These are phyloP conservation scores for Ephemerocybe angulata DNA, from an alignment of 768 basidiomycete species.

Conservation along the genomic window DNA sequence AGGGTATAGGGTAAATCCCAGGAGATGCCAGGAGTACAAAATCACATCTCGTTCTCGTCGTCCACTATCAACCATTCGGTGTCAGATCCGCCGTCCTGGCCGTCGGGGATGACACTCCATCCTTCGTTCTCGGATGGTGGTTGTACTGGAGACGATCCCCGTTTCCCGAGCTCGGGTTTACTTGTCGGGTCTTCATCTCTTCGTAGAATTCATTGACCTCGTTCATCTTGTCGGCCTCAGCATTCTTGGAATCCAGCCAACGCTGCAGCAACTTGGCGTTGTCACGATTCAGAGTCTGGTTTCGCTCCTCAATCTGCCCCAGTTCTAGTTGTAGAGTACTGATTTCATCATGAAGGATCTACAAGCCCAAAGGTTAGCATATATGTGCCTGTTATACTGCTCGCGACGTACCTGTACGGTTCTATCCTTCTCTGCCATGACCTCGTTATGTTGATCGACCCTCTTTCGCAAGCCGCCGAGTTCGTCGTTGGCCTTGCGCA, in stretches of 20 bases:
- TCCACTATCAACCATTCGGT: conserved; percentile 87
- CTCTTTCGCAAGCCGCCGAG: conserved; percentile 64
- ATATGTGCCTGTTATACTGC: background rate
- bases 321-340: conserved; percentile 89
- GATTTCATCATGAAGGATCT: conserved; percentile 96
- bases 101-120: conserved; percentile 70
- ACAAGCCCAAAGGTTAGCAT: conserved; percentile 8
- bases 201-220: conserved; percentile 89
- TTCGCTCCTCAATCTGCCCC: conserved; percentile 83
- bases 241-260: conserved; percentile 94
- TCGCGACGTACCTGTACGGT: conserved; percentile 72
- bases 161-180: conserved; percentile 65
- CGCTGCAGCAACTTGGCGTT: conserved; percentile 94
- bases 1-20: conserved; percentile 29
- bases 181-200: conserved; percentile 73
- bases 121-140: conserved; percentile 51
- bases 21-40: background rate
- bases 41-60: conserved; percentile 22
- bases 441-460: conserved; percentile 78
- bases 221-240: conserved; percentile 93
- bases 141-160: conserved; percentile 49
- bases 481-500: conserved; percentile 76
- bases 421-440: conserved; percentile 86
- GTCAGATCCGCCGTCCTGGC: conserved; percentile 74
- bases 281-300: conserved; percentile 82